phyloP scores from a whole-genome alignment of 257 asterid species.

The Nicotiana benthamiana region DNA sequence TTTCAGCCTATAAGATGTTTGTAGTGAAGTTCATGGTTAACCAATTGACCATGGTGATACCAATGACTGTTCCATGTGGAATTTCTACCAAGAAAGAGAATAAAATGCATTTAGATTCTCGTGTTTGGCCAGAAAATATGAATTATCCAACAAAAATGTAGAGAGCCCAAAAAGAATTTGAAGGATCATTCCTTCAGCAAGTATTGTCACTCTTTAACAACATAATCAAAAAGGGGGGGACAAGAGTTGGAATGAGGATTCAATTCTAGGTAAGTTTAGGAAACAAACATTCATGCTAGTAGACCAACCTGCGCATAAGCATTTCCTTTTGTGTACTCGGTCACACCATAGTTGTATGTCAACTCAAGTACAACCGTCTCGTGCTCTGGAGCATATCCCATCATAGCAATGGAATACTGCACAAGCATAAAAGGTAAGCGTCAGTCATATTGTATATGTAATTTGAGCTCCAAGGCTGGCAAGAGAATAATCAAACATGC shows the following conservation, averaged over 20 bases:
- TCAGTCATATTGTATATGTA: background rate
- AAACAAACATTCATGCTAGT: background rate
- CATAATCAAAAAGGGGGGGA: background rate
- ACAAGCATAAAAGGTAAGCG: background rate
- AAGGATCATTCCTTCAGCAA: background rate
- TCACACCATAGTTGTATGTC: constrained; percentile 91
- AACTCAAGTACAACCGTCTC: constrained; percentile 82
- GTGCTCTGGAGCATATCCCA: constrained; percentile 87
- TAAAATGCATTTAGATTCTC: background rate
- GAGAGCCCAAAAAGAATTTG: background rate
- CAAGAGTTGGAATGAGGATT: background rate
- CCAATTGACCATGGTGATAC: background rate
- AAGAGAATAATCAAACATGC: constrained; percentile 18
- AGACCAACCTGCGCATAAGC: constrained; percentile 90
- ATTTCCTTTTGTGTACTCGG: constrained; percentile 93
- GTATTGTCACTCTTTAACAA: background rate
- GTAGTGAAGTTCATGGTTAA: background rate
- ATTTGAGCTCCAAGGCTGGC: background rate
- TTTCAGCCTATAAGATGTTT: background rate
- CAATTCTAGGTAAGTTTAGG: background rate
- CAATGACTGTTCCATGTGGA: background rate
- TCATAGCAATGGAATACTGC: constrained; percentile 91
- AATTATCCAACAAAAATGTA: background rate
- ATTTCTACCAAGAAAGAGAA: background rate
- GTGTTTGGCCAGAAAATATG: background rate